Evolutionary conservation across 768 basidiomycete species (phyloP), one percentile per base, ranked within the genome.

Genomic region (Suillus subluteus): DNA sequence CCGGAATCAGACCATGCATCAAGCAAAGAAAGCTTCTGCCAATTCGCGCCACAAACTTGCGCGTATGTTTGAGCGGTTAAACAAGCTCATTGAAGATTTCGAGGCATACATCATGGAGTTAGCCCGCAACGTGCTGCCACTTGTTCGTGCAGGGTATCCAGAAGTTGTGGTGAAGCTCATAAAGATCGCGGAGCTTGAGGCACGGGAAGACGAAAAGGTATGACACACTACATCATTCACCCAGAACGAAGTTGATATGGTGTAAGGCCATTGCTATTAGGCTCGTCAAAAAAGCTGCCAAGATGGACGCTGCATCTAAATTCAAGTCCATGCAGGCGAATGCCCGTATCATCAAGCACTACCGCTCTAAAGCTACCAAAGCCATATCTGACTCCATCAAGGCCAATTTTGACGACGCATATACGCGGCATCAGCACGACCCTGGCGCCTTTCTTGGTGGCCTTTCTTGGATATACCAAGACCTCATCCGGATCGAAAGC

Each of bases 151-250:
- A 4, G 95, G 95, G 0, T 81, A 95, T 74, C 83, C 89, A 0
- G 89, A 91, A 48, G 95, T 96, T n/a, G 86, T 99, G 11, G 95
- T 99, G 41, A 92, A 92, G 73, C 79, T 99, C 64, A 79, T 96
- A 74, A 99, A 99, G 81, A 92, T 99, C 65, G 91, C 92, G 13
- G 97, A 99, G 75, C 82, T 95, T 30, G 98, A 99, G 76, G 95
- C 92, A 5, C 87, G 84, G 73, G 94, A 95, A 76, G 98, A 99
- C 74, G 93, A 99, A 80, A 98, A 98, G 86, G 96, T 92, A 70
- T 55, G 75, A 6, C n/a, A 32, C 41, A 43, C 13, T 9, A 13
- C 3, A 21, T 40, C 54, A 18, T 8, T n/a, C 3, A 9, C 9
- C 35, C 55, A 26, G 13, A 8, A 4, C 8, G n/a, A 6, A 54